Evolutionary conservation across 2,329 filamentous ascomycete species (phyloP).

Genomic region (Sarocladiaceae sp.): DNA sequence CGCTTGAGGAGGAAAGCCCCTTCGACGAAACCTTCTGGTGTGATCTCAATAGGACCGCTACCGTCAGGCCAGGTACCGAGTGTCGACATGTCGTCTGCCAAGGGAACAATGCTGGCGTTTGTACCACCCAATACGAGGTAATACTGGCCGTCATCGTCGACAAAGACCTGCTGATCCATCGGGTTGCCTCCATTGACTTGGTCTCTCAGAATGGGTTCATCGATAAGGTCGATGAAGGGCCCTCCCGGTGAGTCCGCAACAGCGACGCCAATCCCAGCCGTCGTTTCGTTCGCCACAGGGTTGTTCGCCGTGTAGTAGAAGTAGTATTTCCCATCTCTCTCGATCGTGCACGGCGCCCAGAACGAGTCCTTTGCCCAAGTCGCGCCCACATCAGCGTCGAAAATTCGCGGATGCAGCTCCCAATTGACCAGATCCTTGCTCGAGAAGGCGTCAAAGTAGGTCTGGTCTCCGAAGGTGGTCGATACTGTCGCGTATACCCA

Average conservation of each 20-base stretch:
- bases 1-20: constrained; percentile 11
- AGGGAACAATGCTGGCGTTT: constrained; percentile 8
- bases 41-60: constrained; percentile 9
- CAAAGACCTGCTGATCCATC: constrained; percentile 12
- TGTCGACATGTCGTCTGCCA: constrained; percentile 11
- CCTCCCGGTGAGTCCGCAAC: constrained; percentile 9
- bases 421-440: constrained; percentile 10
- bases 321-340: constrained; percentile 18
- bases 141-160: constrained; percentile 11
- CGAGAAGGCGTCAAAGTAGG: constrained; percentile 11
- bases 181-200: constrained; percentile 9
- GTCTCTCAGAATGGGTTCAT: constrained; percentile 7
- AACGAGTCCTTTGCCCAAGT: constrained; percentile 11
- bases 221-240: constrained; percentile 11
- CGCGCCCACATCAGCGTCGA: constrained; percentile 1
- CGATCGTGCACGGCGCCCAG: constrained; percentile 16
- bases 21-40: constrained; percentile 10
- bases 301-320: constrained; percentile 14
- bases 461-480: constrained; percentile 9
- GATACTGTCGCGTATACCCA: constrained; percentile 12
- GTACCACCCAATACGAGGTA: constrained; percentile 13
- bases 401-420: constrained; percentile 8
- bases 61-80: constrained; percentile 9
- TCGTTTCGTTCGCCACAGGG: constrained; percentile 8
- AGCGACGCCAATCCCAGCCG: constrained; percentile 10